Percentiles rank a stretch among this genome's conserved stretches.
Evolutionary conservation across 2,329 filamentous ascomycete genomes (phyloP).

Genomic region (Chrysoporthe deuterocubensis): DNA sequence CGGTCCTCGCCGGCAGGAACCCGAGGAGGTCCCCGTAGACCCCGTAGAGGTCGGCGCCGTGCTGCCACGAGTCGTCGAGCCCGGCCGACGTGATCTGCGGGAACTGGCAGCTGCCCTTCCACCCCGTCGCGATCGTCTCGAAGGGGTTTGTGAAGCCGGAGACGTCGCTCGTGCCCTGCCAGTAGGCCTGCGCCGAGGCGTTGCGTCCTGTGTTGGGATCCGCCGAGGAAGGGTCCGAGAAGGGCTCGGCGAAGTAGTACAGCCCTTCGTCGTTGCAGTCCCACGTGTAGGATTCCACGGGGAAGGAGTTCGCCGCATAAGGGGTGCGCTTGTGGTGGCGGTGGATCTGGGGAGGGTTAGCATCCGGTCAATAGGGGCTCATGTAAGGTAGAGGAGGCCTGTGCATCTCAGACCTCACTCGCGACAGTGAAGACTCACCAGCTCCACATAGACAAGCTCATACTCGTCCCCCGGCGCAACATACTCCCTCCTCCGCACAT

Average conservation of each 20-base stretch:
- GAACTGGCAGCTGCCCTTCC: slow-evolving; percentile 77
- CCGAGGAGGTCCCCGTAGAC: slow-evolving; percentile 73
- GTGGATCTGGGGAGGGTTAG: slow-evolving; percentile 59
- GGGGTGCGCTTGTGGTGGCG: slow-evolving; percentile 85
- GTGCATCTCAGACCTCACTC: not conserved
- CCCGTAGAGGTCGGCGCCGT: slow-evolving; percentile 76
- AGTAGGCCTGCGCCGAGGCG: slow-evolving; percentile 62
- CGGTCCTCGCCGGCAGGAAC: slow-evolving; percentile 62
- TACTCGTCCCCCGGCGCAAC: slow-evolving; percentile 57
- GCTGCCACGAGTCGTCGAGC: slow-evolving; percentile 72
- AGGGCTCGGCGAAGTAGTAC: slow-evolving; percentile 69
- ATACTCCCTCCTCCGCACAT: slow-evolving; percentile 73
- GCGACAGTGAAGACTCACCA: slow-evolving; percentile 52
- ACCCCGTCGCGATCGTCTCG: slow-evolving; percentile 57
- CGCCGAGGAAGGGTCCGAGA: slow-evolving; percentile 35
- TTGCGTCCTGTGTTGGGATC: slow-evolving; percentile 23
- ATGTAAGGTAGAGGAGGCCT: too few species aligned
- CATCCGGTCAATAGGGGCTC: too few species aligned
- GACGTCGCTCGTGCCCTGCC: slow-evolving; percentile 63
- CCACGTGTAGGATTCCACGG: slow-evolving; percentile 73
- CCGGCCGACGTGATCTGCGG: slow-evolving; percentile 77
- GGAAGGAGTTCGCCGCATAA: slow-evolving; percentile 78
- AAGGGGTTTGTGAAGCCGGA: slow-evolving; percentile 61
- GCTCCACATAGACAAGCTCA: slow-evolving; percentile 74
- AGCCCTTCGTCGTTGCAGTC: slow-evolving; percentile 71